Evolutionary conservation across 2,329 filamentous ascomycete species (phyloP).

Genomic region (Exophiala mesophila): DNA sequence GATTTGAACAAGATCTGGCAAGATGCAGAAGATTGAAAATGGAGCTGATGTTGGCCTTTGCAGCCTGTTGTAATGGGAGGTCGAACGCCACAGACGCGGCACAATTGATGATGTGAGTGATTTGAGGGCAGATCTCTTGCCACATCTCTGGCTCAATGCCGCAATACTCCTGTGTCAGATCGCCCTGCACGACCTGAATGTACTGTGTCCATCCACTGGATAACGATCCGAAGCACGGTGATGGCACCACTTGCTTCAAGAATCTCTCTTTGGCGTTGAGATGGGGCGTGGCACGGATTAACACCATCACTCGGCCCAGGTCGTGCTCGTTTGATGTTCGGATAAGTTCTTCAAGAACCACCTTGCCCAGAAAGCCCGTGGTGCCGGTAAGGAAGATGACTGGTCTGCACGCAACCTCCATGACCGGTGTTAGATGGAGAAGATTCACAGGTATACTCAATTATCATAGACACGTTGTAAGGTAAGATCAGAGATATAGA

Average conservation of each 20-base stretch:
- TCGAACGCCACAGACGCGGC: constrained; percentile 8
- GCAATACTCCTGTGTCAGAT: constrained; percentile 2
- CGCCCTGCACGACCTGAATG: constrained; percentile 7
- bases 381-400: constrained; percentile 76
- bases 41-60: constrained; percentile 7
- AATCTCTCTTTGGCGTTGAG: constrained; percentile 1
- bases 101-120: constrained; percentile 12
- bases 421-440: no score
- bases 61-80: constrained; percentile 4
- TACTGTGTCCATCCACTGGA: background rate
- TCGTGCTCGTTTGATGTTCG: constrained; percentile 39
- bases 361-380: constrained; percentile 81
- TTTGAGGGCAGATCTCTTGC: constrained; percentile 1
- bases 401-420: background rate
- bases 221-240: constrained; percentile 4
- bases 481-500: no score
- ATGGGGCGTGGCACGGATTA: background rate
- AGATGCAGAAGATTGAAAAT: constrained; percentile 2
- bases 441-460: no score
- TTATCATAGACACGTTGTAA: no score
- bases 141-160: background rate
- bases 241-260: constrained; percentile 1
- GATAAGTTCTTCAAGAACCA: constrained; percentile 69
- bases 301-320: constrained; percentile 1
- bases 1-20: constrained; percentile 1